Evolutionary conservation across 1,284 basidiomycete genomes (phyloP), one percentile per base, ranked within the genome.

Genomic region (Somion occarium): DNA sequence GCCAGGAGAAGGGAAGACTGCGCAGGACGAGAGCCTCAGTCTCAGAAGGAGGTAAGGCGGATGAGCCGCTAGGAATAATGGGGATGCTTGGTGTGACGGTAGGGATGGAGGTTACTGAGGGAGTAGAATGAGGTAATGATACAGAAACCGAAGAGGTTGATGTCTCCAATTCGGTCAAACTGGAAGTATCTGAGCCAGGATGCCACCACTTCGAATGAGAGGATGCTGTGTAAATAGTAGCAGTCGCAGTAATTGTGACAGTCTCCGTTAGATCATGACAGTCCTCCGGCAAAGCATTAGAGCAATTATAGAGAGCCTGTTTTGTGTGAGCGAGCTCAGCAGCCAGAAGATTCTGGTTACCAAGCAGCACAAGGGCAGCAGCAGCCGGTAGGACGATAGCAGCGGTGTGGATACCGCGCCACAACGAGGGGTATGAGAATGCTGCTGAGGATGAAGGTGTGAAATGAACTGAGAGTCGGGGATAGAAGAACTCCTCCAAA

Each of bases 241-340:
- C 57, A 9, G 60, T 55, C 2, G 59, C 59, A 43, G 56, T 57
- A 18, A 59, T 51, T 13, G 62, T 63, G 52, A 60, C 50, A 7
- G 60, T 60, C 22, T 58, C 57, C 12, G 57, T 53, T 19, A 51
- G 44, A 3, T 42, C 37, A 20, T 48, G 48, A 4, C 51, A 37
- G 12, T 47, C 23, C 18, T 38, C 22, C 3, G 44, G 43, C 19
- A 46, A 23, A 20, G 48, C 44, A 9, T 47, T 39, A 23, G 59
- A 51, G 50, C 55, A 58, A 12, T 38, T 52, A 37, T 74, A 69
- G 12, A 73, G 55, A 15, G 70, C 64, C 34, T 59, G 64, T 20
- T 66, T 67, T 37, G 75, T 56, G 27, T 66, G 63, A 24, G 60
- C 62, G 49, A 77, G 63, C 46, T 79, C 73, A 45, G 65, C 62